These are phyloP conservation scores for Macrocybe gigantea DNA, from an alignment of 768 basidiomycete genomes.

Conservation along the genomic window DNA sequence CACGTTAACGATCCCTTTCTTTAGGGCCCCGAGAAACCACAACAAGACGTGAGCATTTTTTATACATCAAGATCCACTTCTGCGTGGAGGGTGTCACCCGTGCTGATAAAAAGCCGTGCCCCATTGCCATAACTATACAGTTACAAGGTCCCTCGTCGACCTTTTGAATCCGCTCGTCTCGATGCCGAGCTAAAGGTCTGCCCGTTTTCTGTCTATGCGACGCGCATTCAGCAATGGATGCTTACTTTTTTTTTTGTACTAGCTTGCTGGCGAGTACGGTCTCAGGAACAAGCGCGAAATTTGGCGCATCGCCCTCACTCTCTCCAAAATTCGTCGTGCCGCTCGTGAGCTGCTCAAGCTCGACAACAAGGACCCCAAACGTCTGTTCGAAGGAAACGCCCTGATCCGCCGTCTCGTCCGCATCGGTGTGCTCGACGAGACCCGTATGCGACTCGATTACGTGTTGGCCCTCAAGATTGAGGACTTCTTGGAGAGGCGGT, in stretches of 20 bases:
- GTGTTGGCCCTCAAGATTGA: constrained; percentile 98
- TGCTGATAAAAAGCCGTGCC: constrained; percentile 64
- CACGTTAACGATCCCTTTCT: constrained; percentile 25
- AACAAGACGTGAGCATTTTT: constrained; percentile 83
- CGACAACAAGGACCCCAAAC: constrained; percentile 98
- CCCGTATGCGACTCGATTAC: constrained; percentile 99
- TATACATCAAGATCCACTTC: constrained; percentile 58
- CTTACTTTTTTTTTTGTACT: constrained; percentile 3
- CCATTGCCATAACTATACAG: constrained; percentile 58
- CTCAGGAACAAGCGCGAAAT: constrained; percentile 99
- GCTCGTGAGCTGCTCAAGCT: constrained; percentile 99
- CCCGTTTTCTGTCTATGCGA: background rate
- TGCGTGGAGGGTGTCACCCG: constrained; percentile 58
- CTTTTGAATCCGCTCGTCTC: constrained; percentile 96
- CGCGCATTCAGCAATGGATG: background rate
- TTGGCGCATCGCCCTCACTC: constrained; percentile 97
- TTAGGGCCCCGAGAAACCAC: constrained; percentile 87
- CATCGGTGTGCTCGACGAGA: constrained; percentile 99
- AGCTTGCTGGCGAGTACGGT: constrained; percentile 99
- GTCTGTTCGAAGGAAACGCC: constrained; percentile 99
- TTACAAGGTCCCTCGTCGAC: constrained; percentile 98
- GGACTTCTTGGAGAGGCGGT: constrained; percentile 98
- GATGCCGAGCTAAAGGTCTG: constrained; percentile 97
- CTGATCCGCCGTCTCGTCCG: constrained; percentile 94
- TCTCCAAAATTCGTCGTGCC: constrained; percentile 99